These are phyloP conservation scores for Mercurialis annua DNA, from an alignment of 345 rosid species.

Conservation along the genomic window DNA sequence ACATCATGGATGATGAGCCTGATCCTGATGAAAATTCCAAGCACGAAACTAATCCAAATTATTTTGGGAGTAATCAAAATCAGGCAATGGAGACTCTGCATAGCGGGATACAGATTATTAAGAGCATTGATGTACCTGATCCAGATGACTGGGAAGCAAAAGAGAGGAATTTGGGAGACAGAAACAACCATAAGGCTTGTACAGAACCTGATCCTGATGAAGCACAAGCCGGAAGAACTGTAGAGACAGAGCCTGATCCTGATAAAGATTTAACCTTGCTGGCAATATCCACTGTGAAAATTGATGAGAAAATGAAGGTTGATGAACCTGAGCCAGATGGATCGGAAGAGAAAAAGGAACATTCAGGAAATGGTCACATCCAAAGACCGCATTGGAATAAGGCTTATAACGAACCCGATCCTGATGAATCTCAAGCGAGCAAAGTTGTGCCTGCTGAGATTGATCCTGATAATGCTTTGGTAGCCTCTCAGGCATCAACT, in stretches of 20 bases:
- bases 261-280: conserved; percentile 28
- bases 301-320: conserved; percentile 21
- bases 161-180: conserved; percentile 13
- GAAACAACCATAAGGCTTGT: conserved; percentile 16
- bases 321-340: conserved; percentile 73
- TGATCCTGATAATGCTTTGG: conserved; percentile 33
- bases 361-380: conserved; percentile 16
- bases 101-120: conserved; percentile 14
- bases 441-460: conserved; percentile 27
- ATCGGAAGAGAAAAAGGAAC: conserved; percentile 18
- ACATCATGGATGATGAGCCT: conserved; percentile 18
- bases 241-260: conserved; percentile 38
- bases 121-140: conserved; percentile 49
- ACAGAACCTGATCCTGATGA: conserved; percentile 27
- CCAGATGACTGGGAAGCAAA: conserved; percentile 47
- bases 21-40: conserved; percentile 36
- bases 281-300: conserved; percentile 34
- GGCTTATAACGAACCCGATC: conserved; percentile 15
- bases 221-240: conserved; percentile 19
- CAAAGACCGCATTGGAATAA: conserved; percentile 17
- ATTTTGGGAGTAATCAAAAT: conserved; percentile 6
- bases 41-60: conserved; percentile 14
- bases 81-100: conserved; percentile 13
- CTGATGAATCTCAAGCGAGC: conserved; percentile 28
- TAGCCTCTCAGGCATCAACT: conserved; percentile 27